Evolutionary conservation across 768 basidiomycete species (phyloP).

Genomic region (Leccinum rimulosum): DNA sequence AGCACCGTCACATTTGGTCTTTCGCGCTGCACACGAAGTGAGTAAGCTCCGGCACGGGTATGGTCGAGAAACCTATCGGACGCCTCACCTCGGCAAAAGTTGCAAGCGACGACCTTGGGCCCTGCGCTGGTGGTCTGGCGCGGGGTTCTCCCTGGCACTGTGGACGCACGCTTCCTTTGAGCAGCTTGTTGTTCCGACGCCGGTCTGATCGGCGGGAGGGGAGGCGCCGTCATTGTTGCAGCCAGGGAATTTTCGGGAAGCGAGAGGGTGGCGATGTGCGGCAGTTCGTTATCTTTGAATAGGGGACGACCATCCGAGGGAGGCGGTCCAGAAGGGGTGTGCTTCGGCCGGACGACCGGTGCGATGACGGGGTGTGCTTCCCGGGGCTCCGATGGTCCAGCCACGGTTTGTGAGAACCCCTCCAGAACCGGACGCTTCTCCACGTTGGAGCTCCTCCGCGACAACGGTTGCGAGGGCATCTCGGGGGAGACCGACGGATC

Average conservation of each 20-base stretch:
- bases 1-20: conserved; percentile 87
- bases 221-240: conserved; percentile 57
- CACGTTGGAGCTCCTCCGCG: conserved; percentile 36
- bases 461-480: conserved; percentile 32
- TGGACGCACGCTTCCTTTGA: conserved; percentile 67
- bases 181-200: conserved; percentile 66
- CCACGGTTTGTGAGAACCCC: conserved; percentile 28
- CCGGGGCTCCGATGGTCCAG: conserved; percentile 42
- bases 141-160: conserved; percentile 59
- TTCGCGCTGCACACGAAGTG: conserved; percentile 55
- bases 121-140: conserved; percentile 66
- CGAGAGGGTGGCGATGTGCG: conserved; percentile 69
- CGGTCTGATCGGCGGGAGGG: conserved; percentile 62
- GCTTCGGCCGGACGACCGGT: conserved; percentile 34
- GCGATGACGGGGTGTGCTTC: conserved; percentile 40
- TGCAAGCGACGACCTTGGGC: conserved; percentile 85
- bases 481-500: conserved; percentile 59
- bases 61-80: background rate
- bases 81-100: conserved; percentile 78
- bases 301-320: conserved; percentile 39
- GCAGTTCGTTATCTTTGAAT: conserved; percentile 63
- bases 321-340: conserved; percentile 21
- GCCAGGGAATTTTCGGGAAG: conserved; percentile 56
- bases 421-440: conserved; percentile 36
- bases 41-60: conserved; percentile 8